phyloP scores from a whole-genome alignment of 495 filamentous ascomycete genomes.

The Neurospora sp. region DNA sequence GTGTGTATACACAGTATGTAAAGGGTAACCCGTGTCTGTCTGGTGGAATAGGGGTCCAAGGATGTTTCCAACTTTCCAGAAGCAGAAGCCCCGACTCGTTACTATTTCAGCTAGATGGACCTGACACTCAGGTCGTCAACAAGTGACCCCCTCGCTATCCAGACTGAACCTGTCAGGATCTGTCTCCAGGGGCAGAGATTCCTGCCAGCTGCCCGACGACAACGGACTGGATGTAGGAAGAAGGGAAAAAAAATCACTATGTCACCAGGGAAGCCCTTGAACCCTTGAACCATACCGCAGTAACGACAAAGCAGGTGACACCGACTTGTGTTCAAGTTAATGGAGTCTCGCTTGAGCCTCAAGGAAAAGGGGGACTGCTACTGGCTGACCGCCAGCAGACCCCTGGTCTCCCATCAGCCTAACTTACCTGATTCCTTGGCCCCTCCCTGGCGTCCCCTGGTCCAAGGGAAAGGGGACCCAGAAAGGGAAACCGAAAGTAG shows the following conservation, averaged over 20 bases:
- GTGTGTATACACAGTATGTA: not conserved
- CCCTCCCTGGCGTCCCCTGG: not conserved
- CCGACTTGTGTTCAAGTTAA: not conserved
- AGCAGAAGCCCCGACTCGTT: not conserved
- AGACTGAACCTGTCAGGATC: not conserved
- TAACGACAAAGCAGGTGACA: not conserved
- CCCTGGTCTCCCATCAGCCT: not conserved
- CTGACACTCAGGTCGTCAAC: not conserved
- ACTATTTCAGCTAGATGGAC: not conserved
- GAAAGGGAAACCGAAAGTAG: not conserved
- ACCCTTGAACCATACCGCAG: not conserved
- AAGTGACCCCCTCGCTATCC: not conserved
- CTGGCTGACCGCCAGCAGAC: not conserved
- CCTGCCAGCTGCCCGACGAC: not conserved
- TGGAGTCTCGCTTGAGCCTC: not conserved
- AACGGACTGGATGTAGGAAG: not conserved
- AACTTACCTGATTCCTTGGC: not conserved
- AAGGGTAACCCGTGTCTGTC: not conserved
- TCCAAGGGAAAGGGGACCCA: not conserved
- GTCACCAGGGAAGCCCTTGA: not conserved
- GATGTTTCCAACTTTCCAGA: not conserved
- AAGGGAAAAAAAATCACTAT: not conserved
- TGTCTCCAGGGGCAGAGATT: not conserved
- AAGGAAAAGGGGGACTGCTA: not conserved
- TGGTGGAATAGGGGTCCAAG: not conserved